These are phyloP conservation scores for Lodderomyces metapsilosis DNA, from an alignment of 1,139 yeast species.

Conservation along the genomic window DNA sequence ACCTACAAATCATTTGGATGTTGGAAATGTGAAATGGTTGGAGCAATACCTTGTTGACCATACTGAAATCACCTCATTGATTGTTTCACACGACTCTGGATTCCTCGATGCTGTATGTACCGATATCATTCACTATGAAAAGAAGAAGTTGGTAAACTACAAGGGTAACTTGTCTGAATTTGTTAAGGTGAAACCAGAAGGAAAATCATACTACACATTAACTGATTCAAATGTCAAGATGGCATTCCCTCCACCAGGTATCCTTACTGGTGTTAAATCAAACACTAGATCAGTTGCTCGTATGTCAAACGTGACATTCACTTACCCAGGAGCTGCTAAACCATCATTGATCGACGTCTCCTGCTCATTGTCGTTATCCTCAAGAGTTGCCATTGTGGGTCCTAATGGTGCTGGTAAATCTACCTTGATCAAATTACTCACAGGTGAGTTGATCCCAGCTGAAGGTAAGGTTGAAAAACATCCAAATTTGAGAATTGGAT, in stretches of 20 bases:
- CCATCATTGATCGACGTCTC: slow-evolving; percentile 81
- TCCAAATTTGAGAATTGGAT: slow-evolving; percentile 96
- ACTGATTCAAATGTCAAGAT: slow-evolving; percentile 91
- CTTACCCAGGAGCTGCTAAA: slow-evolving; percentile 85
- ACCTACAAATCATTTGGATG: slow-evolving; percentile 99
- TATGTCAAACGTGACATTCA: slow-evolving; percentile 78
- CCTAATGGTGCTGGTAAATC: slow-evolving; percentile 99
- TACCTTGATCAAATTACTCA: slow-evolving; percentile 85
- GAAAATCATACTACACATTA: slow-evolving; percentile 93
- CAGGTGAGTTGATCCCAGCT: slow-evolving; percentile 87
- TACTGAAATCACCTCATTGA: slow-evolving; percentile 86
- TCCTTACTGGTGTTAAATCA: slow-evolving; percentile 92
- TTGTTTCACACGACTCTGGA: slow-evolving; percentile 97
- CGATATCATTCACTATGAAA: slow-evolving; percentile 94
- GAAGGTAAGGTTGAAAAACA: slow-evolving; percentile 94
- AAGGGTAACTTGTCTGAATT: slow-evolving; percentile 94
- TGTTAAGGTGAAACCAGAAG: slow-evolving; percentile 91
- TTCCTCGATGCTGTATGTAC: slow-evolving; percentile 95
- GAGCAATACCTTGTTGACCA: slow-evolving; percentile 80
- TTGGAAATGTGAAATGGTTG: slow-evolving; percentile 89
- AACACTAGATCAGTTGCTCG: slow-evolving; percentile 94
- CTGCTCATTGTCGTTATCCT: slow-evolving; percentile 84
- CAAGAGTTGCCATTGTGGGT: slow-evolving; percentile 94
- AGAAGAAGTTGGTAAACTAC: slow-evolving; percentile 90
- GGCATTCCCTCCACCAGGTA: slow-evolving; percentile 99